Conservation (phyloP, 305 asterid genomes). For the Fraxinus dipetala region DNA sequence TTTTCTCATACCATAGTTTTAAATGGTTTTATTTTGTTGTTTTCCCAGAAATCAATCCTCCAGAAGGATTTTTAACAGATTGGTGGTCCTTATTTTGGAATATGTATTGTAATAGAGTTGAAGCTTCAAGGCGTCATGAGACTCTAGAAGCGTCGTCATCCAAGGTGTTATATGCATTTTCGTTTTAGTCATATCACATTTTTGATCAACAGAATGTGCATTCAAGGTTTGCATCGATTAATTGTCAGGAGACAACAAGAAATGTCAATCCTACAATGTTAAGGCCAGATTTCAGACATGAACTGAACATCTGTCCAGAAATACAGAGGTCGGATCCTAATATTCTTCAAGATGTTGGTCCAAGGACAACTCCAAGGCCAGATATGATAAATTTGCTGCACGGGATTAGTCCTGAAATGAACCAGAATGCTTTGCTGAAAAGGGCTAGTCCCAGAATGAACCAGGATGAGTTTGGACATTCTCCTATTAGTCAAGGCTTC, state of each 20-base stretch:
- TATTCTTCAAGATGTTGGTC: neutral
- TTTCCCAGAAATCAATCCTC: neutral
- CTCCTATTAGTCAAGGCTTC: neutral
- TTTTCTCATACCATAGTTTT: no score
- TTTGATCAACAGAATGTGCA: neutral
- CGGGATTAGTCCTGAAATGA: neutral
- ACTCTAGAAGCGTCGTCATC: neutral
- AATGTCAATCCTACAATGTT: neutral
- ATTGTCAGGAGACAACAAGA: neutral
- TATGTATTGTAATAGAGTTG: neutral
- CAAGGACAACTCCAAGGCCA: neutral
- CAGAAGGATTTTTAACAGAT: neutral
- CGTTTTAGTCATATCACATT: neutral
- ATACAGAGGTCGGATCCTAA: neutral
- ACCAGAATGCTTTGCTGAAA: neutral
- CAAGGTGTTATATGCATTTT: neutral
- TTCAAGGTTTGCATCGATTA: neutral
- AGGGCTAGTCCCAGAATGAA: neutral
- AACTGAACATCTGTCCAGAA: neutral
- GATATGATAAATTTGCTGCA: neutral
- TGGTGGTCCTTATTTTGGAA: neutral
- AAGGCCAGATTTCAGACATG: neutral
- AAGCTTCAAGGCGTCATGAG: neutral
- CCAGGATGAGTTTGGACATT: neutral
- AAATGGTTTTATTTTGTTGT: neutral